Evolutionary conservation across 2,329 filamentous ascomycete genomes (phyloP), one percentile per base, ranked within the genome.

Genomic region (Xylariaceae sp.): DNA sequence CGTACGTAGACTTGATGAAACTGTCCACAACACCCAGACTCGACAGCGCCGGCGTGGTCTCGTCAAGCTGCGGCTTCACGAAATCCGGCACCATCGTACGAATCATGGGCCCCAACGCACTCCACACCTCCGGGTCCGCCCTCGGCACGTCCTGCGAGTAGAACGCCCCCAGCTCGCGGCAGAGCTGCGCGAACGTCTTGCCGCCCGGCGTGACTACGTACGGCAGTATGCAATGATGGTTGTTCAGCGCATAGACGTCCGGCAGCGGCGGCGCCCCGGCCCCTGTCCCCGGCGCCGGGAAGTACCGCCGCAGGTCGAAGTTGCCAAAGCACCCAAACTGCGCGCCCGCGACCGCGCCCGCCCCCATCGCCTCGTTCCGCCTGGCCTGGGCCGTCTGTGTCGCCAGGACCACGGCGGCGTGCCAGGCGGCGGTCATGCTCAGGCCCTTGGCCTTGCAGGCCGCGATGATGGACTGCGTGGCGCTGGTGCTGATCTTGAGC

Each of bases 261-360:
- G 22, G 6, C 6, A 6, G 11, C 6, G 22, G 22, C 22, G 22
- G 22, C 12, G 39, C 13, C 6, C 29, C 6, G 16, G 15, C 11
- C 12, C 26, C 17, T 17, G 31, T 22, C 9, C 18, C 29, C 19
- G 35, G 19, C 7, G 24, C 39, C 4, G 43, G 43, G 39, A 45
- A 45, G 19, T 45, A 45, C 28, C 43, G 43, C 16, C 43, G 43
- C 19, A 45, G 39, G 29, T 45, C 43, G 28, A 45, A 45, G 36
- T 45, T 45, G 15, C 43, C 43, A 42, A 42, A 45, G 12, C 34
- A 37, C 15, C 39, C 43, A 29, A 45, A 45, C 34, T 45, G 39
- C 24, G 35, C 39, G n/a, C 43, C 43, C 2, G 33, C 36, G 4
- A 4, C 1, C 3, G 16, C 13, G 9, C 4, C 43, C 6, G 19